Percentiles rank a stretch among this genome's conserved stretches.
Evolutionary conservation across 2,329 filamentous ascomycete genomes (phyloP).

Genomic region (Hypoxylon sp.): DNA sequence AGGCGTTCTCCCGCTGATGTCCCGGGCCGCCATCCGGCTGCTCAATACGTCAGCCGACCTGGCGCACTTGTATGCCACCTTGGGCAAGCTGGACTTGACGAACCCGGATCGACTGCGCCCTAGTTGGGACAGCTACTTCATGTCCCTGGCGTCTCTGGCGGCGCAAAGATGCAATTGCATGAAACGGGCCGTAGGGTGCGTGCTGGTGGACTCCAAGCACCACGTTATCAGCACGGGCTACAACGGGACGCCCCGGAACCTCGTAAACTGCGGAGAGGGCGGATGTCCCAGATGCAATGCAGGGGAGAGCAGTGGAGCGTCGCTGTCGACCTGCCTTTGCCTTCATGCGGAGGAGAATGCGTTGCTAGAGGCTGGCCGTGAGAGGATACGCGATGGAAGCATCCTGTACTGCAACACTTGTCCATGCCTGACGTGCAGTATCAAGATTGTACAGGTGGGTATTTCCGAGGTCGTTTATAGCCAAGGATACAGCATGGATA

Average conservation of each 20-base stretch:
- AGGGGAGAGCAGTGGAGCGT: conserved; percentile 73
- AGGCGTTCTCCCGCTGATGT: conserved; percentile 79
- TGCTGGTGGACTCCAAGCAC: conserved; percentile 80
- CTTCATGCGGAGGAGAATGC: conserved; percentile 99
- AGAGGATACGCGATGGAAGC: conserved; percentile 82
- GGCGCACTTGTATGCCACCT: conserved; percentile 73
- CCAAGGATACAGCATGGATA: conserved; percentile 94
- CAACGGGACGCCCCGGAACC: conserved; percentile 92
- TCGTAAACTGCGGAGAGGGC: conserved; percentile 91
- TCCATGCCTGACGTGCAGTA: conserved; percentile 95
- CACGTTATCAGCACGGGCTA: conserved; percentile 95
- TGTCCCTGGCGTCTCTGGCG: conserved; percentile 92
- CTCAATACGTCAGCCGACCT: conserved; percentile 84
- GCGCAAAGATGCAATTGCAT: conserved; percentile 95
- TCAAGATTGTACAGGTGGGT: conserved; percentile 97
- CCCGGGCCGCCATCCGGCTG: conserved; percentile 82
- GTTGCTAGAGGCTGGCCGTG: conserved; percentile 89
- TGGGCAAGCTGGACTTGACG: conserved; percentile 78
- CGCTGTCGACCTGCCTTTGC: conserved; percentile 87
- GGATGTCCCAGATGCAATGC: conserved; percentile 90
- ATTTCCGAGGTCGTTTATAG: conserved; percentile 96
- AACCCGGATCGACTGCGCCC: conserved; percentile 84
- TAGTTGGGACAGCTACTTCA: conserved; percentile 97
- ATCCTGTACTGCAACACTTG: conserved; percentile 96
- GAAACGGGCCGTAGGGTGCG: conserved; percentile 95